Percentiles rank a stretch among this genome's conserved stretches.
Evolutionary conservation across 192 early-diverging fungal genomes (phyloP).

Genomic region (Coemansia asiatica): DNA sequence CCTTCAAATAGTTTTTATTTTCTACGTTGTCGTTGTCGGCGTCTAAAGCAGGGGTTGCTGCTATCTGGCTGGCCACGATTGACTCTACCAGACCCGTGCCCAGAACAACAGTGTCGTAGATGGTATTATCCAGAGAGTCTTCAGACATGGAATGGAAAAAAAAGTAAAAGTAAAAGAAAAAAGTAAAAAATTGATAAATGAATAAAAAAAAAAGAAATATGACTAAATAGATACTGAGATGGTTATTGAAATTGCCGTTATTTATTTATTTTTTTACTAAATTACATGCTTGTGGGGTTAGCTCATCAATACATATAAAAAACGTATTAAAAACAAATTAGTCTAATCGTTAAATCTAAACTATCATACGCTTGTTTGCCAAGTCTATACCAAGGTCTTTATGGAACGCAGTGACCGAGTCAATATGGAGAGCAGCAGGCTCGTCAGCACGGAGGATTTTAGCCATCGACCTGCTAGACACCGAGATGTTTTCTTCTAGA

Average conservation of each 20-base stretch:
- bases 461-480: constrained; percentile 22
- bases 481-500: not conserved
- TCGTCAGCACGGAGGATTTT: constrained; percentile 12
- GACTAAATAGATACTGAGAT: too few relatives aligned
- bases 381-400: not conserved
- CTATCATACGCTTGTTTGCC: constrained; percentile 5
- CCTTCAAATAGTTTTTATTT: constrained; percentile 55
- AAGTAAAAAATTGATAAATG: not conserved
- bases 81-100: constrained; percentile 83
- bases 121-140: constrained; percentile 43
- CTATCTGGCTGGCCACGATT: constrained; percentile 76
- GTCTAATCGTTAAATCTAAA: too few relatives aligned
- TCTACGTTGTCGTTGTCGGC: not conserved
- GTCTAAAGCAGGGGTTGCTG: constrained; percentile 31
- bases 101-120: constrained; percentile 79
- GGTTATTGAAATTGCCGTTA: too few relatives aligned
- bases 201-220: not conserved
- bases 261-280: not conserved
- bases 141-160: not conserved
- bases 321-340: constrained; percentile 1
- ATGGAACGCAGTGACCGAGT: not conserved
- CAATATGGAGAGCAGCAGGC: not conserved
- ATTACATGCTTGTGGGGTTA: not conserved
- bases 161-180: not conserved
- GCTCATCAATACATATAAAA: too few relatives aligned